Evolutionary conservation across 176 grass and related monocot species (phyloP), one percentile per base, ranked within the genome.

Genomic region (Calamus simplicifolius): DNA sequence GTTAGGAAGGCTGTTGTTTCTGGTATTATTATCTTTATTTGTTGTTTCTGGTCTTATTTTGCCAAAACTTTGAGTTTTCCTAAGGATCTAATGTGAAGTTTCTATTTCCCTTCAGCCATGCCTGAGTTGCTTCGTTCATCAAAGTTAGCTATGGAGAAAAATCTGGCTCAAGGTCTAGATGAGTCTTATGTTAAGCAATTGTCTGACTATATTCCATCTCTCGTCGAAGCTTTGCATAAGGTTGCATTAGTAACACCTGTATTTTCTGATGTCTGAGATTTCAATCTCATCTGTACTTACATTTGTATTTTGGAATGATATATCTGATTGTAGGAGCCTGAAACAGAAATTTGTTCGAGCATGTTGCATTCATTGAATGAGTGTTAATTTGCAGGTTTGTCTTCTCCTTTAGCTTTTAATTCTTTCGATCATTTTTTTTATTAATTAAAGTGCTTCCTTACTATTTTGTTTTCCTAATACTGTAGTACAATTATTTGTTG

Each of bases 1-100:
- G 93, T 97, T 16, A 82, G 93, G 66, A 92, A 86, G 69, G 93
- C 93, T 85, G 87, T 87, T 64, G 93, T 97, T 80, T 78, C 93
- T 54, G 87, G 93, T 97, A 83, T 49, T 48, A 68, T 66, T 16
- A 27, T 55, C 52, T 23, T 72, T n/a, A n/a, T 53, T 56, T 59
- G 25, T 75, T 62, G 6, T 69, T 4, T 5, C 50, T 73, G 23
- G n/a, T n/a, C 5, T 25, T 6, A 49, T 50, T 52, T 25, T 73
- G 23, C 16, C 27, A 17, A n/a, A 16, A 57, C 6, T 50, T 63
- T 16, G 55, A 6, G 3, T 50, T 57, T 19, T 35, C n/a, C 18
- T 48, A 49, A 8, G 8, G 25, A 57, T 25, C 48, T 57, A 58
- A 62, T 43, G 31, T 70, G 53, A n/a, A n/a, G n/a, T n/a, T n/a